Base-by-base conservation (phyloP, 2,329 filamentous ascomycete species). In the Arthrobotrys megalospora region DNA sequence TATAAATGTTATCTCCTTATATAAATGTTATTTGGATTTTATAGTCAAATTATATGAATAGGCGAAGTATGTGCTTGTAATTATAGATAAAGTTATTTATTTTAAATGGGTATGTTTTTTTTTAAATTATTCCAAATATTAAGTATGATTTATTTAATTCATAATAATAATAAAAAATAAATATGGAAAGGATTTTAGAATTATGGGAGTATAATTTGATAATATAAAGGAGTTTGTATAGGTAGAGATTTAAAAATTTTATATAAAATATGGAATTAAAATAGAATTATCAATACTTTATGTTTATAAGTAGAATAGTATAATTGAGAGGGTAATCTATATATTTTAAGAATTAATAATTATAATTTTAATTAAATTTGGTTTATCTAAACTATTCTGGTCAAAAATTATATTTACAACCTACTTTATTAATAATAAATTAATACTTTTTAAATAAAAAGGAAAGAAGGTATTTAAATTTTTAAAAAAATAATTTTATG, bases 291-390 rank as follows among this genome's bases (percentile, higher is more conserved):
- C 8, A 8, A 8, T 38, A 28, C 5, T 5, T 28, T 80, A 73
- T 41, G 45, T 21, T 71, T 81, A 80, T 14, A 76, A 79, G 67
- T 79, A 80, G 69, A 72, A 79, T 43, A 76, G 75, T 47, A 67
- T 79, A 78, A 76, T 77, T 60, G 71, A 70, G 60, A 79, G 77
- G 78, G 80, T 81, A 71, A 80, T 73, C 36, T 71, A 43, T 14
- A 21, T 24, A 7, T 19, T 53, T 34, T 16, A 16, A 7, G 7
- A 53, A 7, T 34, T 53, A 16, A 16, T 16, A 1, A 7, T 24
- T 16, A 53, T 24, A n/a, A 53, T 53, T n/a, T 34, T 53, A 32
- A 53, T 53, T 6, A 11, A 53, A 11, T 53, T 6, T 12, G 7
- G 8, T 34, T 34, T 53, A 34, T 16, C 7, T n/a, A 7, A 53